Evolutionary conservation across 2,329 filamentous ascomycete genomes (phyloP).

Genomic region (Exophiala lecanii-corni): DNA sequence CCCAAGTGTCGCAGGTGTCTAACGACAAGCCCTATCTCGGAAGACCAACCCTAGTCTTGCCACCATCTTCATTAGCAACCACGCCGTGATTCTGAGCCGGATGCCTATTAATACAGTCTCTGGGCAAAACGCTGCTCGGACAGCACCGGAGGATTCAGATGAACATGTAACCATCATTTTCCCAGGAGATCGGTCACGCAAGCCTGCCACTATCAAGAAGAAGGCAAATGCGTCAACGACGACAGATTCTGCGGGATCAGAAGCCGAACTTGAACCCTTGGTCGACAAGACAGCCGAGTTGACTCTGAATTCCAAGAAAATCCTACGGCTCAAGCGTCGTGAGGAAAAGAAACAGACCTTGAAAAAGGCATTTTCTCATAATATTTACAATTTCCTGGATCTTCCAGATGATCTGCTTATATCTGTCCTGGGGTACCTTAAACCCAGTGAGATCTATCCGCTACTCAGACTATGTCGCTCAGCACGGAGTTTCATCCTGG

Average conservation of each 20-base stretch:
- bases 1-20: too few relatives aligned
- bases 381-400: conserved; percentile 21
- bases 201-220: neutral
- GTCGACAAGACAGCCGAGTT: conserved; percentile 23
- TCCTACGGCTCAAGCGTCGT: conserved; percentile 16
- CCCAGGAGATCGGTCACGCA: neutral
- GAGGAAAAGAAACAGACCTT: conserved; percentile 19
- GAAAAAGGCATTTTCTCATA: conserved; percentile 13
- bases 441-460: conserved; percentile 18
- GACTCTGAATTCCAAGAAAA: conserved; percentile 24
- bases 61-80: too few relatives aligned
- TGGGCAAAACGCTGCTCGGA: too few relatives aligned
- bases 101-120: too few relatives aligned
- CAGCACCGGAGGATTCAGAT: too few relatives aligned
- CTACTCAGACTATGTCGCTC: conserved; percentile 17
- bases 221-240: neutral
- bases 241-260: neutral
- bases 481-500: conserved; percentile 17
- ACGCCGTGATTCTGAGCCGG: too few relatives aligned
- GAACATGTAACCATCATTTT: conserved; percentile 1
- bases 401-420: conserved; percentile 22
- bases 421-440: conserved; percentile 17
- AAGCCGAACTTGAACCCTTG: conserved; percentile 17
- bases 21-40: too few relatives aligned
- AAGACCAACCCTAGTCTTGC: too few relatives aligned